Base-by-base conservation (phyloP, 2,329 filamentous ascomycete species). In the Hirsutella rhossiliensis region DNA sequence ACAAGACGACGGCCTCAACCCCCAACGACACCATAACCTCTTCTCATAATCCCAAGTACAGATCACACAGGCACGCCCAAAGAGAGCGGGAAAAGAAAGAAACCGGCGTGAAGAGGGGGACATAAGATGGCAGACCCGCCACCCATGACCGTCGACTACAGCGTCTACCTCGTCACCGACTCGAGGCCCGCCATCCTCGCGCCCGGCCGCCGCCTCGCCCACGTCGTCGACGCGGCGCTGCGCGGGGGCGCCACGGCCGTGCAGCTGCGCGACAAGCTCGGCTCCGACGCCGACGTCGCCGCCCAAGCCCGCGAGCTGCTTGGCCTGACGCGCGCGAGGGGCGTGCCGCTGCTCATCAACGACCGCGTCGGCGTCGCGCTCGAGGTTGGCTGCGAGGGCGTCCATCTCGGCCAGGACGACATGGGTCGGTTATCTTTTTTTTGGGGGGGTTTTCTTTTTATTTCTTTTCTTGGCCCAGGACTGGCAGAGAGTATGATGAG, bases 341-440 rank as follows among this genome's bases (percentile, higher is more conserved):
- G 71, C 15, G 78, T 95, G 3, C 90, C 90, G 28, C 73, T 97
- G 45, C 69, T 97, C 44, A 88, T 97, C 68, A 97, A 97, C 59
- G 92, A 97, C 61, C 80, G 89, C 12, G 76, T 96, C 6, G 89
- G 95, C 59, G 86, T 97, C 23, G 89, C 88, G 9, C 72, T 87
- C 17, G 88, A 87, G 13, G 76, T 89, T 38, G 85, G 80, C 12
- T 92, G 86, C 45, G 90, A 96, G 66, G 92, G 92, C 39, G 87
- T 95, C 9, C 92, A 97, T 61, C 76, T 97, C 41, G 92, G 92
- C 7, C 90, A 97, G 67, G 89, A 96, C 73, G 90, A 97, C 62
- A 82, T 95, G 71, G 72, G 82, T 85, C 62, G 52, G 72, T 62
- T n/a, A n/a, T n/a, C n/a, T n/a, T n/a, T n/a, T n/a, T n/a, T n/a